Evolutionary conservation across 1,139 yeast genomes (phyloP).

Genomic region (Debaryomyces sp.): DNA sequence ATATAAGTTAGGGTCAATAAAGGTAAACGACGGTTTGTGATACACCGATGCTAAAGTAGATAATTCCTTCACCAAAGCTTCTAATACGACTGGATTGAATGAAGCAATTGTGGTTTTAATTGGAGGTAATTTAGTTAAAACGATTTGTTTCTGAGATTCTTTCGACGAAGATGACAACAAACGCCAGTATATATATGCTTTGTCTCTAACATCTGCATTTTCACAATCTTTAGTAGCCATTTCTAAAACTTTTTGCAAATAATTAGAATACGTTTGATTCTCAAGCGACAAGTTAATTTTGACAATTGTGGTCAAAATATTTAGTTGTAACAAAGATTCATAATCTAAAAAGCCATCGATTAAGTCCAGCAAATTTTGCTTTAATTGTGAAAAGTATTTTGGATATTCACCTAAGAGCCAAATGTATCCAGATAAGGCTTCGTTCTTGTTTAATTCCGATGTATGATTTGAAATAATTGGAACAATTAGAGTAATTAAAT

Average conservation of each 20-base stretch:
- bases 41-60: conserved; percentile 89
- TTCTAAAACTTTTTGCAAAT: conserved; percentile 74
- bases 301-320: conserved; percentile 76
- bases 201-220: conserved; percentile 91
- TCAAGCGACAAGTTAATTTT: conserved; percentile 60
- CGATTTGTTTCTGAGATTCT: conserved; percentile 50
- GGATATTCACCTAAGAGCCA: conserved; percentile 94
- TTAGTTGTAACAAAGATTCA: conserved; percentile 74
- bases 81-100: conserved; percentile 69
- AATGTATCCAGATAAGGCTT: conserved; percentile 73
- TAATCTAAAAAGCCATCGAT: conserved; percentile 70
- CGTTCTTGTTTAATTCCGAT: conserved; percentile 61
- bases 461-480: conserved; percentile 67
- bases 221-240: conserved; percentile 80
- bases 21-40: conserved; percentile 78
- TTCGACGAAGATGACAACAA: conserved; percentile 64
- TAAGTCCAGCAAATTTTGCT: conserved; percentile 47
- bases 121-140: conserved; percentile 67
- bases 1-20: conserved; percentile 48
- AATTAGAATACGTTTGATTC: conserved; percentile 36
- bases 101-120: conserved; percentile 71
- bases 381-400: conserved; percentile 60
- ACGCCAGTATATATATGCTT: conserved; percentile 95
- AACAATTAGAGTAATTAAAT: conserved; percentile 63
- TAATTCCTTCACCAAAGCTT: conserved; percentile 70